Percentiles rank a stretch among this genome's conserved stretches.
phyloP scores from a whole-genome alignment of 257 asterid genomes.

The Osmanthus fragrans region DNA sequence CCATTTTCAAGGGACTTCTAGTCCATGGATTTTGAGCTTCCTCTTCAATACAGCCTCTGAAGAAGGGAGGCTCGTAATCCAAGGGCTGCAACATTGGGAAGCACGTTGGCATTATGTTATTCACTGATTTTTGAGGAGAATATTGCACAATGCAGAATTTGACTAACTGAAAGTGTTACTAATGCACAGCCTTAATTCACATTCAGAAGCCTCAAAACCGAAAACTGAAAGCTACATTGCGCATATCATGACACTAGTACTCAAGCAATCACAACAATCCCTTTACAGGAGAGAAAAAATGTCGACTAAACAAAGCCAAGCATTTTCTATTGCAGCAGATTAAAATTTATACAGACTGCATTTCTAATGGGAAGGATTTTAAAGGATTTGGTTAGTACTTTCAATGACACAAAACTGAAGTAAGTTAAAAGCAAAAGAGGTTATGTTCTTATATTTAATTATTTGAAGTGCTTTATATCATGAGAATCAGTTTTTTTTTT shows the following conservation, averaged over 20 bases:
- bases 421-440: background rate
- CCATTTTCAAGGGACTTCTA: constrained; percentile 81
- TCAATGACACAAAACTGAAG: background rate
- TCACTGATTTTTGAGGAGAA: constrained; percentile 2
- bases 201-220: no score
- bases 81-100: constrained; percentile 68
- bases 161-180: constrained; percentile 6
- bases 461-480: background rate
- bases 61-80: constrained; percentile 97
- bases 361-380: background rate
- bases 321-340: no score
- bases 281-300: no score
- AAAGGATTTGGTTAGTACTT: background rate
- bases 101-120: background rate
- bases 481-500: background rate
- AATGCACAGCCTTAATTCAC: background rate
- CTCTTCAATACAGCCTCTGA: constrained; percentile 81
- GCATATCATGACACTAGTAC: no score
- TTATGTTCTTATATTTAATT: background rate
- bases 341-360: no score
- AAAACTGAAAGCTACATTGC: no score
- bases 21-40: constrained; percentile 82
- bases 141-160: constrained; percentile 16
- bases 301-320: no score
- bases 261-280: no score